These are phyloP conservation scores for Penicillium nordicum DNA, from an alignment of 2,329 filamentous ascomycete genomes.

Conservation along the genomic window DNA sequence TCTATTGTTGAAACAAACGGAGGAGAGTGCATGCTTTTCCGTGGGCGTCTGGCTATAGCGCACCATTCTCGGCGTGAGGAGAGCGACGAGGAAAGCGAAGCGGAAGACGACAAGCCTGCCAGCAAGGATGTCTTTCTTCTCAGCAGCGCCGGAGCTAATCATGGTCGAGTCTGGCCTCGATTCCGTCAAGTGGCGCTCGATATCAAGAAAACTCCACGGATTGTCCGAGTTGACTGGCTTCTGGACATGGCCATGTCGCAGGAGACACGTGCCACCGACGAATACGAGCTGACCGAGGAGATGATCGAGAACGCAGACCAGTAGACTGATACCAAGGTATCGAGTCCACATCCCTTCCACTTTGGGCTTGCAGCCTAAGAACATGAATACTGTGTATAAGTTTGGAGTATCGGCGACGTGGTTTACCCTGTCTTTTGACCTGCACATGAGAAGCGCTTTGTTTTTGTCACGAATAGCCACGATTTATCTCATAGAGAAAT, in stretches of 20 bases:
- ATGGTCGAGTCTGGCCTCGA: conserved; percentile 71
- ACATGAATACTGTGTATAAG: conserved; percentile 4
- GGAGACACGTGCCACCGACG: conserved; percentile 64
- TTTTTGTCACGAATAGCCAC: conserved; percentile 25
- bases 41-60: conserved; percentile 66
- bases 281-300: conserved; percentile 50
- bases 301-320: conserved; percentile 25
- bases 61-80: conserved; percentile 59
- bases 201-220: conserved; percentile 73
- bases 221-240: conserved; percentile 86
- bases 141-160: conserved; percentile 62
- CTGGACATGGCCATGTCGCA: conserved; percentile 87
- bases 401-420: conserved; percentile 3
- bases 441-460: conserved; percentile 12
- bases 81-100: conserved; percentile 40
- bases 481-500: conserved; percentile 14
- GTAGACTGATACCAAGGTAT: conserved; percentile 8
- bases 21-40: conserved; percentile 74
- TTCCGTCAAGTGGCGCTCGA: conserved; percentile 77
- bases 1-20: conserved; percentile 86
- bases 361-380: background rate
- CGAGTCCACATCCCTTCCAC: background rate
- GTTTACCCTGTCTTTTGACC: conserved; percentile 6
- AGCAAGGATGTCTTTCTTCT: conserved; percentile 79
- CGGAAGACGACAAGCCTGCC: conserved; percentile 59